Evolutionary conservation across 192 early-diverging fungal species (phyloP), one percentile per base, ranked within the genome.

Genomic region (Entomortierella chlamydospora): DNA sequence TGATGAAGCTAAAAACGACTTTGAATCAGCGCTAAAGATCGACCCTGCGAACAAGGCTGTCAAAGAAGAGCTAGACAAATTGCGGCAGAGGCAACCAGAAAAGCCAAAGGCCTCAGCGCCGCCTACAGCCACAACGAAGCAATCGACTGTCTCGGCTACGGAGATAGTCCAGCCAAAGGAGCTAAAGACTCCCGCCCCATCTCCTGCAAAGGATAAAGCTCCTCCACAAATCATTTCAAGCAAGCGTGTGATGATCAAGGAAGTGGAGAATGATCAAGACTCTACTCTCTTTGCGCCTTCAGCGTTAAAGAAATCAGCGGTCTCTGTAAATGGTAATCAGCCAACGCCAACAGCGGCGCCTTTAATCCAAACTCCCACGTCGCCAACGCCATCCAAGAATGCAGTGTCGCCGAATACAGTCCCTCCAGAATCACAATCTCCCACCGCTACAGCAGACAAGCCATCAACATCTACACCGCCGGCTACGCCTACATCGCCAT

Each of bases 1-100:
- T 1, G 61, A 81, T 5, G 90, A 89, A 55, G 88, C 93, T 0
- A 85, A 83, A 72, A 70, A 82, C 51, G 93, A 94, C 72, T 83
- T 93, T 41, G 83, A 93, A 54, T 20, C 55, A 9, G 93, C 90
- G 10, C 31, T 88, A 29, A 80, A 83, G 3, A 74, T 95, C 57
- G 93, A 95, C 45, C 94, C 94, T 0, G 72, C 63, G 2, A 93
- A 94, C 71, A 85, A 85, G 30, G 52, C 86, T 11, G 74, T 94
- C 30, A 88, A 87, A 59, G 83, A 87, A 13, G 94, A 95, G 51
- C 64, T 93, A 26, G 57, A 58, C 13, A 87, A 88, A 64, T 20
- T 79, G 3, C 33, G 54, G 11, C 49, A 68, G 17, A 22, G 10
- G 20, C 2, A 26, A 25, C 8, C 47, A 31, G 25, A 28, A 49